These are phyloP conservation scores for Eustoma russellianum DNA, from an alignment of 257 asterid species.

Conservation along the genomic window DNA sequence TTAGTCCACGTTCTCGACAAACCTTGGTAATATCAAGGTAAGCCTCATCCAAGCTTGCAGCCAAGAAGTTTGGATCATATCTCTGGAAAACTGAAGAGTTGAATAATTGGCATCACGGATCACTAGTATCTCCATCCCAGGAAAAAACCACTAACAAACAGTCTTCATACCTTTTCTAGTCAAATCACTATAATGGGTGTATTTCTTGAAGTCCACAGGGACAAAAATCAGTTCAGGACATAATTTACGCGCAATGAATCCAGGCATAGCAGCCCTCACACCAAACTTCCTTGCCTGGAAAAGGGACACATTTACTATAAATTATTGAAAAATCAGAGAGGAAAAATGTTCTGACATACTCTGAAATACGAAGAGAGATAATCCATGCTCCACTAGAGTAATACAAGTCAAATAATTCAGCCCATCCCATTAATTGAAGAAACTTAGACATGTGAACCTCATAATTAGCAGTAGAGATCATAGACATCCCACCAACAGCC, in stretches of 20 bases:
- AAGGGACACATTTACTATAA: conserved; percentile 5
- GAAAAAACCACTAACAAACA: no score
- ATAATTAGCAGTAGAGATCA: conserved; percentile 95
- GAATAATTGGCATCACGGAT: conserved; percentile 8
- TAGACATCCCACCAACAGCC: conserved; percentile 97
- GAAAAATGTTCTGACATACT: not conserved
- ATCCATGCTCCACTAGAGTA: not conserved
- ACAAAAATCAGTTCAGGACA: conserved; percentile 78
- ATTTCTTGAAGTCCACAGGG: conserved; percentile 78
- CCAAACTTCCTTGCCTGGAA: conserved; percentile 88
- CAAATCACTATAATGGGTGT: conserved; percentile 65
- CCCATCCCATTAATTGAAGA: conserved; percentile 1
- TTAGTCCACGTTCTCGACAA: conserved; percentile 60
- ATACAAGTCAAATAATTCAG: not conserved
- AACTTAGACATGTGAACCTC: conserved; percentile 51
- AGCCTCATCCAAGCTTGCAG: conserved; percentile 97
- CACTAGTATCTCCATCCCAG: no score
- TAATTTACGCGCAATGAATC: conserved; percentile 86
- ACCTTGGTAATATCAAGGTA: conserved; percentile 77
- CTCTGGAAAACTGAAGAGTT: conserved; percentile 52
- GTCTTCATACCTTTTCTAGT: conserved; percentile 66
- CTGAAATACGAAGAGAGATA: not conserved
- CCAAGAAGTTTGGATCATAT: conserved; percentile 74
- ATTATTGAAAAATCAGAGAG: conserved; percentile 5
- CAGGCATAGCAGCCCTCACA: conserved; percentile 99